These are phyloP conservation scores for Adansonia madagascariensis DNA, from an alignment of 441 rosid genomes.

Conservation along the genomic window DNA sequence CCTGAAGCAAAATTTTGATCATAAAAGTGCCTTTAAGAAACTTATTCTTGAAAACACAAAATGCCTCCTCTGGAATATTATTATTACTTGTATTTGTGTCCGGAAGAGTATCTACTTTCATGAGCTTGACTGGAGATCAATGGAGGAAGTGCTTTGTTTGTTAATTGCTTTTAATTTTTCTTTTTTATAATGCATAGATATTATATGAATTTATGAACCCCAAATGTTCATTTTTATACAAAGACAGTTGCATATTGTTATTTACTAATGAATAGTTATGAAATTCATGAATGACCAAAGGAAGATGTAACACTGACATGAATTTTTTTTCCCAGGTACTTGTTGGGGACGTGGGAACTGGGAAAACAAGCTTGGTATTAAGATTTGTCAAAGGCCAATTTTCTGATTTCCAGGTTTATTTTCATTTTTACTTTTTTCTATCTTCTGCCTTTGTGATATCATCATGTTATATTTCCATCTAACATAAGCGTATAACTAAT, in stretches of 20 bases:
- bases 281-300: too few relatives aligned
- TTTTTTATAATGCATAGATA: too few relatives aligned
- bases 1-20: too few relatives aligned
- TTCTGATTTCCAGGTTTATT: constrained; percentile 62
- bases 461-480: constrained; percentile 17
- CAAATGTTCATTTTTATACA: too few relatives aligned
- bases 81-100: not conserved
- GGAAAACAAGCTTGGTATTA: constrained; percentile 72
- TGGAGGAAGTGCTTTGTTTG: too few relatives aligned
- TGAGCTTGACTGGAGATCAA: not conserved
- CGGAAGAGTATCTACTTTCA: not conserved
- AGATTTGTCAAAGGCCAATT: constrained; percentile 78
- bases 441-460: not conserved
- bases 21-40: not conserved
- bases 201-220: too few relatives aligned
- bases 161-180: too few relatives aligned
- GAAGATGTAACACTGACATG: too few relatives aligned
- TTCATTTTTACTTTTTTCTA: not conserved
- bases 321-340: constrained; percentile 49
- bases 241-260: too few relatives aligned
- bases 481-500: constrained; percentile 23
- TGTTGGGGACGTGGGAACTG: constrained; percentile 81
- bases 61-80: not conserved
- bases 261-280: not conserved
- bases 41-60: not conserved